Base-by-base conservation (phyloP, 805 yeast genomes). In the Wickerhamomyces xylosicus region DNA sequence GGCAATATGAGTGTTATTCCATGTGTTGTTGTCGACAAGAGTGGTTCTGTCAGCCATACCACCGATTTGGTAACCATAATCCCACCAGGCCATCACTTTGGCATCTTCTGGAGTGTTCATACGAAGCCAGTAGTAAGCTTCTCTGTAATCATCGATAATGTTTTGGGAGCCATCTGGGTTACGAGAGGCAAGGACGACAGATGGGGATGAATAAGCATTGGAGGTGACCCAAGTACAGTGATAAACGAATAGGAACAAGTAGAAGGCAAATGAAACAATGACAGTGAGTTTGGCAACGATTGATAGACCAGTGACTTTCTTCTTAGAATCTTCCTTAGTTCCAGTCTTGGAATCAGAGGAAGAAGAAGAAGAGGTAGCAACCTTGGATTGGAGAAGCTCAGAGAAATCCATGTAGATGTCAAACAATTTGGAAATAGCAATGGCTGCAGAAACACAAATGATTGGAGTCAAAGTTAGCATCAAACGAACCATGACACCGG, bases 11-110 rank as follows among this genome's bases (percentile, higher is more conserved):
- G 98, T 92, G 68, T 92, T 92, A 61, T 92, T 92, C 98, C 99
- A 92, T 10, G 99, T 92, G 66, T 92, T 92, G 73, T 92, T 92
- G 62, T 92, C 99, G 31, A 94, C 99, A 50, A 92, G 71, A 5
- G 99, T 92, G 47, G 97, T 90, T 57, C 99, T 77, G 64, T 92
- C 98, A 35, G 98, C 98, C 97, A 92, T 92, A 46, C 99, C 99
- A 52, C 98, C 98, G 54, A 92, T 92, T 68, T 92, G 99, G 63
- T 92, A 92, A 40, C 99, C 99, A 57, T 94, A 94, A 68, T 94
- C 98, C 99, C 99, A 92, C 98, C 99, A 92, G 10, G 97, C 81
- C 82, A 94, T 86, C 44, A 92, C 83, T 61, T 85, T 89, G 28
- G 97, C 84, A 58, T 92, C 97, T 59, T 92, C 96, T 3, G 84